Percentiles rank a stretch among this genome's conserved stretches.
phyloP scores from a whole-genome alignment of 768 basidiomycete species.

The Lepiota venenata region DNA sequence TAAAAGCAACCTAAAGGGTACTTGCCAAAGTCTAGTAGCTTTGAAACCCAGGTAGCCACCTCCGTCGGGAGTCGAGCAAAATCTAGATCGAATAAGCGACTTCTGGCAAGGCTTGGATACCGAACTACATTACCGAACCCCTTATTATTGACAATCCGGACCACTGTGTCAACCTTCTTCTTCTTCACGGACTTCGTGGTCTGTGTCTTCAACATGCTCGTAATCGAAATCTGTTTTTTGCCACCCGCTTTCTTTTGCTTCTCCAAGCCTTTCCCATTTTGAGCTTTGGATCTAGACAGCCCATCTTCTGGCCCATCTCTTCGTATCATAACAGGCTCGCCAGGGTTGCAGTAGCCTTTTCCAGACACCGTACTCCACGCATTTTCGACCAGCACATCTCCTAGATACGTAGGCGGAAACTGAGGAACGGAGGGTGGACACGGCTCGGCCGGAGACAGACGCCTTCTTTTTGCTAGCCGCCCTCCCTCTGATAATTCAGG shows the following conservation, averaged over 20 bases:
- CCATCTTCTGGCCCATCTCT: constrained; percentile 46
- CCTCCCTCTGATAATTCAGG: constrained; percentile 39
- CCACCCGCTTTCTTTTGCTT: constrained; percentile 36
- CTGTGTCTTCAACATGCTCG: constrained; percentile 62
- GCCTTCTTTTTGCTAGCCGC: constrained; percentile 39
- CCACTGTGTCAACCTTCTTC: constrained; percentile 59
- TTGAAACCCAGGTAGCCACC: constrained; percentile 69
- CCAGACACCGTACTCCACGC: constrained; percentile 81
- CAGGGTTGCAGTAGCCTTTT: constrained; percentile 60
- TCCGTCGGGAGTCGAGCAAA: constrained; percentile 76
- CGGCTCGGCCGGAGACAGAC: constrained; percentile 16
- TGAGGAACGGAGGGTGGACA: constrained; percentile 10
- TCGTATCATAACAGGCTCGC: constrained; percentile 58
- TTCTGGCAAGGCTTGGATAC: neutral
- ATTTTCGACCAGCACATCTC: constrained; percentile 65
- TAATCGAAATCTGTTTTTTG: constrained; percentile 66
- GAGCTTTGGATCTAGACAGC: constrained; percentile 21
- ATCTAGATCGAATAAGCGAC: constrained; percentile 36
- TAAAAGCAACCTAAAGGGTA: neutral
- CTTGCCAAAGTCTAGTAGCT: constrained; percentile 67
- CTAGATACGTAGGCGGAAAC: constrained; percentile 49
- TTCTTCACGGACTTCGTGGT: constrained; percentile 44
- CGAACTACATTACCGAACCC: constrained; percentile 54
- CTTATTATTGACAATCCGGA: constrained; percentile 59
- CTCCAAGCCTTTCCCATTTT: constrained; percentile 13